Conservation (phyloP, 495 filamentous ascomycete species). For the Penicillium arizonense region DNA sequence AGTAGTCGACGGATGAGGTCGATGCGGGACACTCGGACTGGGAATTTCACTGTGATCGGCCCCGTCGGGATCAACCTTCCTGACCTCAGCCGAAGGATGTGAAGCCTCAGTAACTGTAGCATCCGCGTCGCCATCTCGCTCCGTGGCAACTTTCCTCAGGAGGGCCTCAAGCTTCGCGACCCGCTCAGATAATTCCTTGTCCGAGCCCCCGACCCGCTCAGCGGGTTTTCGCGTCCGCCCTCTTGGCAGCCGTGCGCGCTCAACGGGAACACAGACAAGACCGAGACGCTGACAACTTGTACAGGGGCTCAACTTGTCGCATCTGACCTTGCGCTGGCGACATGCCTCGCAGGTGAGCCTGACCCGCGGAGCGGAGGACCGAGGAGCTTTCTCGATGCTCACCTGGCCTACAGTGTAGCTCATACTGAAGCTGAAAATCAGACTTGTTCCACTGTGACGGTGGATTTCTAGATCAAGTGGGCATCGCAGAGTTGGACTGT, state of each 20-base stretch:
- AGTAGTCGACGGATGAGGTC: conserved; percentile 13
- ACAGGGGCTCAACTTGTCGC: conserved; percentile 72
- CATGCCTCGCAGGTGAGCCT: conserved; percentile 48
- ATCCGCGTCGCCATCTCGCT: conserved; percentile 6
- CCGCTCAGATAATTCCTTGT: conserved; percentile 25
- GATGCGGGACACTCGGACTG: conserved; percentile 2
- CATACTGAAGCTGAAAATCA: neutral
- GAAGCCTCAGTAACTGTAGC: neutral
- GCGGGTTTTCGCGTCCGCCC: conserved; percentile 41
- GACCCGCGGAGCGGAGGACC: conserved; percentile 25
- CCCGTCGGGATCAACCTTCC: conserved; percentile 9
- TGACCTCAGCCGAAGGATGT: neutral
- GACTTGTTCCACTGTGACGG: too few relatives aligned
- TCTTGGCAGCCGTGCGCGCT: conserved; percentile 35
- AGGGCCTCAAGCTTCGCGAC: conserved; percentile 32
- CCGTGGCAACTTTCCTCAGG: conserved; percentile 17
- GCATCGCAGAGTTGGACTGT: too few relatives aligned
- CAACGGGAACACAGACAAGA: conserved; percentile 56
- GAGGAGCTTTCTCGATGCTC: conserved; percentile 4
- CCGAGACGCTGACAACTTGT: conserved; percentile 62
- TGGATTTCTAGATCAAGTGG: too few relatives aligned
- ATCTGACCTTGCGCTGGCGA: conserved; percentile 75
- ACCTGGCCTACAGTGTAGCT: neutral
- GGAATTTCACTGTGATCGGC: conserved; percentile 1
- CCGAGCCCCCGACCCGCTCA: conserved; percentile 11